Base-by-base conservation (phyloP, 2,329 filamentous ascomycete species). In the Ramichloridium luteum region DNA sequence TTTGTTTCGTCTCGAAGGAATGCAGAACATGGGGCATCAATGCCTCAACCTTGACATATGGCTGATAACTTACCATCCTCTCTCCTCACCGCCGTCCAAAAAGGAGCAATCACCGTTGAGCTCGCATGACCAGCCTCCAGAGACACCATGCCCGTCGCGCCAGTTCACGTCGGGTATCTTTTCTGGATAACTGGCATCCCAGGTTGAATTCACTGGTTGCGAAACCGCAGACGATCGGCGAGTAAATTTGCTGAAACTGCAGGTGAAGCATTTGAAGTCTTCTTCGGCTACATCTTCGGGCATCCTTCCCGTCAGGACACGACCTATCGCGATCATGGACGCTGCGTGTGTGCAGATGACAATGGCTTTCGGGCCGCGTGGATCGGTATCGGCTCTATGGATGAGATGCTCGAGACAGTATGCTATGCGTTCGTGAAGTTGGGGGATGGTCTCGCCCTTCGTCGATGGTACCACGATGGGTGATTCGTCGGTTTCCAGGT, bases 291-390 rank as follows among this genome's bases (percentile, higher is more conserved):
- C 65, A 51, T 79, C 73, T 1, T 73, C 68, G 0, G 86, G 86
- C 68, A 88, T 76, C 16, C 47, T 41, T 6, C 84, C 85, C 2
- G 86, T 94, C 46, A 98, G 62, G 1, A 74, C 76, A 25, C 90
- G 70, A 1, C 88, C 88, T 44, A 90, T 71, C 6, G 81, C 79
- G 52, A 98, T 94, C 48, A 96, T 71, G 8, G 78, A 74, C 3
- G 90, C 90, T 2, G 90, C 90, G 61, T 98, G 90, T 1, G 82
- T 80, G 58, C 83, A 93, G 23, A 98, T 67, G 25, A 94, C 57
- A 14, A 93, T 67, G 0, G 81, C 70, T 46, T 71, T 74, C 18
- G 66, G 63, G 23, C 70, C 64, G n/a, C 74, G 72, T 29, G 80
- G 63, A 29, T 73, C 67, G 5, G 55, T 51, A 51, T 94, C 85